Evolutionary conservation across 441 rosid species (phyloP).

Genomic region (Syzygium syzygioides): DNA sequence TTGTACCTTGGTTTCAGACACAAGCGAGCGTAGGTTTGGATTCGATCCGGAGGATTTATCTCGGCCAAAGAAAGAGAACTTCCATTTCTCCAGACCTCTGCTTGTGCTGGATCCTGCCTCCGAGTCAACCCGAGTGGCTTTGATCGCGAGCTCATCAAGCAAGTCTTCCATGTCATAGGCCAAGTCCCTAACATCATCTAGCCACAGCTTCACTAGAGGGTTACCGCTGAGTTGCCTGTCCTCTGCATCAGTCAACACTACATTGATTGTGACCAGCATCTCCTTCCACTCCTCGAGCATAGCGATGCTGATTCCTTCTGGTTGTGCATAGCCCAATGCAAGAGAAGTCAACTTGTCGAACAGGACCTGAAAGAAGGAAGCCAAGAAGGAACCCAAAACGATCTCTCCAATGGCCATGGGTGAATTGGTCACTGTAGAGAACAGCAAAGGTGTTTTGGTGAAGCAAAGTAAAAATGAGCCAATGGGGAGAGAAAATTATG

Average conservation of each 20-base stretch:
- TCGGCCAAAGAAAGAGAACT: background rate
- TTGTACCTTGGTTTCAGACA: background rate
- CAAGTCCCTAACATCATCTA: background rate
- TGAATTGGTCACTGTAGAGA: background rate
- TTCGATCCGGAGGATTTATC: background rate
- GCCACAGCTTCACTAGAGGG: background rate
- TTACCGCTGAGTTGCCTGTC: background rate
- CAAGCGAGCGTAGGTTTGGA: background rate
- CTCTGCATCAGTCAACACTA: background rate
- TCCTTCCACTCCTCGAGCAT: background rate
- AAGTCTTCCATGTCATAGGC: background rate
- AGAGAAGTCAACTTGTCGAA: background rate
- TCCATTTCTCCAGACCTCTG: background rate
- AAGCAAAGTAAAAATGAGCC: background rate
- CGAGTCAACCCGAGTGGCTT: fast-evolving
- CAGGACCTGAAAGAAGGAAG: background rate
- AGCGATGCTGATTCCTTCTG: background rate
- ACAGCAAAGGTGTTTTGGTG: background rate
- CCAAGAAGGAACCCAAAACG: background rate
- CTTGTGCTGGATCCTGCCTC: background rate
- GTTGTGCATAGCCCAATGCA: background rate
- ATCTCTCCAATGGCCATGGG: background rate
- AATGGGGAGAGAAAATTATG: background rate
- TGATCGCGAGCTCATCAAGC: background rate
- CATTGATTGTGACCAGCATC: background rate